These are phyloP conservation scores for Solanum etuberosum DNA, from an alignment of 257 asterid species.

Conservation along the genomic window DNA sequence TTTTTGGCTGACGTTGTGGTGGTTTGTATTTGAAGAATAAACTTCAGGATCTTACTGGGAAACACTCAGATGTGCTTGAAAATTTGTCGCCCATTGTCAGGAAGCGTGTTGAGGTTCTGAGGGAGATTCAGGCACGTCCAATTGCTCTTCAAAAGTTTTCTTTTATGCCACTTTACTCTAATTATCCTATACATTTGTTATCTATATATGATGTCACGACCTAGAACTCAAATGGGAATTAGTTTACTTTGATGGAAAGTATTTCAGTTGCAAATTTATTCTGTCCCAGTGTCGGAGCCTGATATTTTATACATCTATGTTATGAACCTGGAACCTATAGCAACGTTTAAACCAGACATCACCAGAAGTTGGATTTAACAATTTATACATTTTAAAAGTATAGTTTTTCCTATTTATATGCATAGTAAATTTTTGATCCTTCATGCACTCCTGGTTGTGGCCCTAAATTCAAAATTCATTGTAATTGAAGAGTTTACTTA, in stretches of 20 bases:
- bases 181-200: neutral
- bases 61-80: conserved; percentile 53
- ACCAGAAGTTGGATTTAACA: neutral
- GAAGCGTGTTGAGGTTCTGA: conserved; percentile 52
- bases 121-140: conserved; percentile 41
- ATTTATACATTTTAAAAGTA: neutral
- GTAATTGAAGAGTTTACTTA: neutral
- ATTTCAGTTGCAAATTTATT: neutral
- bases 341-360: neutral
- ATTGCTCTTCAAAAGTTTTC: neutral
- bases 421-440: neutral
- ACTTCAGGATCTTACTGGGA: conserved; percentile 50
- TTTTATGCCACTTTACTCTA: neutral
- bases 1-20: neutral
- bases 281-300: neutral
- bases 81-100: conserved; percentile 33
- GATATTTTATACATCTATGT: neutral
- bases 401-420: neutral
- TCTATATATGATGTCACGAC: neutral
- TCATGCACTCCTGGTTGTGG: neutral
- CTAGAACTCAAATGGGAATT: neutral
- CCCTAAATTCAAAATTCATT: neutral
- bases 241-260: neutral
- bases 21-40: conserved; percentile 30
- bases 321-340: neutral